phyloP scores from a whole-genome alignment of 139 green algal species.

The Picochlorum sp. region DNA sequence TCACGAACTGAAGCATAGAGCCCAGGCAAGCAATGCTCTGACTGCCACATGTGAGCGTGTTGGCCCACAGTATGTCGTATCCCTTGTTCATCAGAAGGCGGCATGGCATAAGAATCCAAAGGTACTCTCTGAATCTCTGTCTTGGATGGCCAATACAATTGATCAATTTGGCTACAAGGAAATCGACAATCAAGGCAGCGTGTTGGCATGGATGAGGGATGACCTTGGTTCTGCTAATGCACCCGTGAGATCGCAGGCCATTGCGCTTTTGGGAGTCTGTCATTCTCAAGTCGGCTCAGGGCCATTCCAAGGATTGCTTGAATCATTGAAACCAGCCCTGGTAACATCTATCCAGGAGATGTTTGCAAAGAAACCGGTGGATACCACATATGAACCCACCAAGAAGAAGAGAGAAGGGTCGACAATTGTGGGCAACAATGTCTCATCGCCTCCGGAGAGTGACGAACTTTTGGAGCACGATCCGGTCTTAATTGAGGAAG shows the following conservation, averaged over 20 bases:
- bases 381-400: background rate
- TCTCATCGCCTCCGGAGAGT: constrained; percentile 2
- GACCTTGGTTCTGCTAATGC: constrained; percentile 74
- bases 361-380: constrained; percentile 71
- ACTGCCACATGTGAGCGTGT: constrained; percentile 63
- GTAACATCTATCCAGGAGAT: constrained; percentile 78
- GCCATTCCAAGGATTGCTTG: constrained; percentile 36
- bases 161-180: constrained; percentile 74
- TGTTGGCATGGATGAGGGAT: constrained; percentile 68
- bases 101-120: constrained; percentile 91
- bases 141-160: constrained; percentile 67
- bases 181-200: constrained; percentile 49
- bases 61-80: constrained; percentile 74
- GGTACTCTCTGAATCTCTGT: constrained; percentile 75
- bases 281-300: constrained; percentile 52
- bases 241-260: constrained; percentile 63
- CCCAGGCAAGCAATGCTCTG: constrained; percentile 42
- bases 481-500: background rate
- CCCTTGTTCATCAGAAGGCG: constrained; percentile 71
- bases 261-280: constrained; percentile 43
- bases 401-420: background rate
- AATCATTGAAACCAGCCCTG: constrained; percentile 87
- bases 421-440: background rate
- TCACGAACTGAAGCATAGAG: constrained; percentile 27
- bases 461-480: constrained; percentile 6